Base-by-base conservation (phyloP, 345 rosid genomes). In the Iberis pinnata region DNA sequence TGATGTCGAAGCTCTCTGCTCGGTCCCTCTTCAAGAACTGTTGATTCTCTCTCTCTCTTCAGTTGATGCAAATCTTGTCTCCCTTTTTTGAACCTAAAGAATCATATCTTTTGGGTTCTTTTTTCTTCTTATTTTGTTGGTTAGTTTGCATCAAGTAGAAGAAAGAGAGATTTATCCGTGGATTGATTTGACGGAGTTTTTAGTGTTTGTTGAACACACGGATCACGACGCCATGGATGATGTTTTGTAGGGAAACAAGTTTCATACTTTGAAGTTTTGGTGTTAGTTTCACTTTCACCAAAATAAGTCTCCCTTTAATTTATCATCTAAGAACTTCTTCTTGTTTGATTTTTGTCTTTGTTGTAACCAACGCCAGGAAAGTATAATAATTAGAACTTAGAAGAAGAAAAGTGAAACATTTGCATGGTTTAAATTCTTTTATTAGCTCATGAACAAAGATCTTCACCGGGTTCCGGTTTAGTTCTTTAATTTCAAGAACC, bases 81-180 rank as follows among this genome's bases (percentile, higher is more conserved):
- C 14, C 53, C 9, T 44, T 67, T 51, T 53, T 46, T 22, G 39
- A 12, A 42, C 57, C 72, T 41, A 18, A 56, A 60, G 67, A 48
- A 9, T 14, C 62, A 33, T n/a, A 24, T 54, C 67, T 35, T 48
- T 43, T 60, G 26, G 67, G 10, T 26, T 22, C 47, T 58, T 65
- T 7, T 32, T 26, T 22, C 47, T 58, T 65, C 9, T 49, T 22
- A 35, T 60, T 53, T 31, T 11, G 12, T 52, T 66, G 55, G 50
- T 60, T 65, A 12, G 1, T 54, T 68, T 60, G 56, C 53, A 54
- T 54, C 58, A 60, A 60, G 12, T 8, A 50, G 36, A 46, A 45
- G 53, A 47, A 40, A 60, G 47, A 18, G 17, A 54, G n/a, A 19
- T 42, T 60, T 60, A 22, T 60, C 65, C 45, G 56, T 51, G 9